Evolutionary conservation across 345 rosid genomes (phyloP).

Genomic region (Pseudoturritis turrita): DNA sequence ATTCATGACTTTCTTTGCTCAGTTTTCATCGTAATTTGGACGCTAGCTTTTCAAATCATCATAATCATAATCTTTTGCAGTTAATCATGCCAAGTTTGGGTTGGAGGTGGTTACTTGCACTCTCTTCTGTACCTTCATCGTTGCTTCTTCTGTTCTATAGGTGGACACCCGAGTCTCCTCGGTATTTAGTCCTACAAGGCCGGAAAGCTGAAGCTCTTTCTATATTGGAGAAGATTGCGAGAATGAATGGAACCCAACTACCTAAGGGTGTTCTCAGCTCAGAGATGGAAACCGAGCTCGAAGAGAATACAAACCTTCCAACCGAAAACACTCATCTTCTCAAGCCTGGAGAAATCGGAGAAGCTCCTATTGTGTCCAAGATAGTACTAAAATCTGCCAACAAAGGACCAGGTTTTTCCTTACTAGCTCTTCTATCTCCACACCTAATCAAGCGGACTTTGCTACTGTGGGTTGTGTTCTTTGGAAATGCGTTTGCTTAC

Average conservation of each 20-base stretch:
- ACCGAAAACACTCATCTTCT: conserved; percentile 44
- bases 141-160: conserved; percentile 73
- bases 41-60: conserved; percentile 6
- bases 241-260: conserved; percentile 45
- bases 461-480: conserved; percentile 80
- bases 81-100: conserved; percentile 75
- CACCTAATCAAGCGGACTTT: conserved; percentile 56
- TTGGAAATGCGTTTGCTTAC: conserved; percentile 87
- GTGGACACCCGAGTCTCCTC: conserved; percentile 76
- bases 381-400: conserved; percentile 37
- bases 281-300: conserved; percentile 48
- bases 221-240: conserved; percentile 63
- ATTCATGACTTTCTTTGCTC: conserved; percentile 7
- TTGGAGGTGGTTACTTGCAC: conserved; percentile 93
- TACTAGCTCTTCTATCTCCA: conserved; percentile 65
- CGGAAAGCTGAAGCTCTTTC: conserved; percentile 53
- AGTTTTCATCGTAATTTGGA: neutral
- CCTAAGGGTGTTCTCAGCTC: conserved; percentile 69
- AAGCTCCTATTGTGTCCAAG: conserved; percentile 18
- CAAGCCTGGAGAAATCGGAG: conserved; percentile 21
- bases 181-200: conserved; percentile 74
- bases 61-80: conserved; percentile 39
- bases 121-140: conserved; percentile 70
- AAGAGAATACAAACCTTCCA: conserved; percentile 22
- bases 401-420: conserved; percentile 36